Evolutionary conservation across 2,329 filamentous ascomycete species (phyloP), one percentile per base, ranked within the genome.

Genomic region (Ophiostoma quercus): DNA sequence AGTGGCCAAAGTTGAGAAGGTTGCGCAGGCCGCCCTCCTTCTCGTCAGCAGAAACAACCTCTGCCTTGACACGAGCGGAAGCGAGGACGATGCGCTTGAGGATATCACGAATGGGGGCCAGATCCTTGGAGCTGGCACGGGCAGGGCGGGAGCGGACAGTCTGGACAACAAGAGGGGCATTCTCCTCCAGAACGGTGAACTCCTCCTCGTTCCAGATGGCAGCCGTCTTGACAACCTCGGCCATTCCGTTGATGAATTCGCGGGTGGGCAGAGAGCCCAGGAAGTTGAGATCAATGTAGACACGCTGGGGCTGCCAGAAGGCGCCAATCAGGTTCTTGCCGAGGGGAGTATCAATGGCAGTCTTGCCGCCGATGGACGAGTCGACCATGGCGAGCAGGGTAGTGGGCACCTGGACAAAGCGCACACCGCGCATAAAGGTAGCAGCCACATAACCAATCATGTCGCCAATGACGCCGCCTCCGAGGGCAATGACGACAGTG

Each of bases 241-340:
- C 95, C 94, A 99, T 97, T 72, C 95, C 95, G 78, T 99, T 99
- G 80, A 97, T 93, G 77, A 99, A 94, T 80, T 99, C 94, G 74
- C 95, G 86, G 73, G 90, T 89, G 0, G 94, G 94, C 25, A 99
- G 83, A 0, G 93, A 96, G 77, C 96, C 92, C 69, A 99, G 84
- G 77, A 99, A 98, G 70, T 89, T 86, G 72, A 98, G 84, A 79
- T 99, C 95, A 75, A 99, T 94, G 80, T 97, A 99, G 74, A 98
- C 94, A 73, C 92, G 89, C 76, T 90, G 86, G 4, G 95, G 95
- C 78, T 99, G 95, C 94, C 94, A 98, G 80, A 99, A 98, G 43
- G 94, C 89, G 3, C 95, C 95, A 70, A 99, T 89, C 72, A 99
- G 82, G 78, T 99, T 99, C 84, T 99, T 99, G 72, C 95, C 95